Evolutionary conservation across 2,329 filamentous ascomycete genomes (phyloP).

Genomic region (Gyromitra esculenta): DNA sequence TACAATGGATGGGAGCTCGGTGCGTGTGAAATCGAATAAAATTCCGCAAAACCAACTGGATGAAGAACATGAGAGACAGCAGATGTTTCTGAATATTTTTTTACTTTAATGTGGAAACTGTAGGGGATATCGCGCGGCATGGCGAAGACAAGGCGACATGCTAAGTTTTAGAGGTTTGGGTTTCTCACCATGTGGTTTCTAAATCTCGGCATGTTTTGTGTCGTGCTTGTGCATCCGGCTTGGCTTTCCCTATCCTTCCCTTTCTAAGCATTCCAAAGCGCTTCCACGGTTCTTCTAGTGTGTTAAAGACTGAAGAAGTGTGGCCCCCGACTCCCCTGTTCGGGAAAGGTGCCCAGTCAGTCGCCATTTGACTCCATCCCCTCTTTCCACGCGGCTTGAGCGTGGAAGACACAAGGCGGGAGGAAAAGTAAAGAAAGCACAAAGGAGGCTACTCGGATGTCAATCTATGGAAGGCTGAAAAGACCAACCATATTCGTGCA

Average conservation of each 20-base stretch:
- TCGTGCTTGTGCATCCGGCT: slow-evolving; percentile 30
- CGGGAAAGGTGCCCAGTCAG: slow-evolving; percentile 27
- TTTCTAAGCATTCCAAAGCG: slow-evolving; percentile 35
- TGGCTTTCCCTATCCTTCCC: slow-evolving; percentile 24
- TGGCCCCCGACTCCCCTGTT: slow-evolving; percentile 16
- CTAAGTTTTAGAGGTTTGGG: slow-evolving; percentile 8
- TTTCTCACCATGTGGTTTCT: slow-evolving; percentile 22
- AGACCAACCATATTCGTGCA: slow-evolving; percentile 10
- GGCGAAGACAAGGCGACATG: neutral
- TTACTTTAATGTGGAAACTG: neutral
- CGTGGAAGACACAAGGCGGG: slow-evolving; percentile 16
- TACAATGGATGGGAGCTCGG: neutral
- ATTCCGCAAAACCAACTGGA: neutral
- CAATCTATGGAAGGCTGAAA: slow-evolving; percentile 24
- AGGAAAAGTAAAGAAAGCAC: slow-evolving; percentile 3
- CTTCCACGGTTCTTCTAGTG: slow-evolving; percentile 50
- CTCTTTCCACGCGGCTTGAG: slow-evolving; percentile 43
- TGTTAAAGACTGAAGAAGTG: slow-evolving; percentile 33
- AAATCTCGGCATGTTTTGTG: slow-evolving; percentile 7
- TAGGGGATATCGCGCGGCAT: neutral
- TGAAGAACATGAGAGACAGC: neutral
- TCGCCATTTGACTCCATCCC: slow-evolving; percentile 31
- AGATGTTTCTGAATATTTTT: neutral
- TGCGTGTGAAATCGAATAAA: neutral
- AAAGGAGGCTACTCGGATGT: slow-evolving; percentile 33